Evolutionary conservation across 2,329 filamentous ascomycete genomes (phyloP), one percentile per base, ranked within the genome.

Genomic region (Cladophialophora carrionii): DNA sequence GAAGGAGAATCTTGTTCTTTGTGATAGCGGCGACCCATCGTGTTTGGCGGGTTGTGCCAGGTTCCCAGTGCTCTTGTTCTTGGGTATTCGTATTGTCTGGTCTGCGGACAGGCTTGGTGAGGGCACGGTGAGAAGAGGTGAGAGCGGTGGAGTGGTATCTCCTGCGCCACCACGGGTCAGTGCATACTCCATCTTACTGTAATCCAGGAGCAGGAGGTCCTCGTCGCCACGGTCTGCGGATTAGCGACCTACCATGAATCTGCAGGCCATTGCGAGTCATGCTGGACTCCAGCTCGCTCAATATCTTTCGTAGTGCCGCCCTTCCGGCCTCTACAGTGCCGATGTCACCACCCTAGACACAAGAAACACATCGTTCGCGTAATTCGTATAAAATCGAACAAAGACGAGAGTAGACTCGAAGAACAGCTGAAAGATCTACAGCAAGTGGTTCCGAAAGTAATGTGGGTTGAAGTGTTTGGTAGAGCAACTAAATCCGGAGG

Each of bases 1-100:
- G 74, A 93, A 88, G 57, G 91, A 94, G 78, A 91, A 88, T 67
- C 90, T 88, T 75, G 87, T 83, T 79, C 87, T 82, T 70, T 83
- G 82, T 69, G 82, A 84, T 68, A 86, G 82, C 67, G 83, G 79
- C 69, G 84, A 86, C 70, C 88, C 86, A 57, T 84, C 77, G 76
- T 73, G 69, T 53, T 78, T 76, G 61, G 75, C 72, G 41, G 77
- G 68, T 4, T 60, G 43, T 43, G 80, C 77, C 70, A 84, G 77
- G 69, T 79, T 84, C 62, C 79, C 79, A 60, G 79, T 80, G 73
- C 80, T 81, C 74, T 79, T 78, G 72, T 79, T 82, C 77, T 82
- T 83, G 34, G 78, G 77, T 59, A 83, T 72, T 29, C 59, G 66
- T 9, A 71, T 41, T 14, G 64, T 20, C 32, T 70, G 64, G 26